Base-by-base conservation (phyloP, 2,329 filamentous ascomycete species). In the Bisporella sp. region DNA sequence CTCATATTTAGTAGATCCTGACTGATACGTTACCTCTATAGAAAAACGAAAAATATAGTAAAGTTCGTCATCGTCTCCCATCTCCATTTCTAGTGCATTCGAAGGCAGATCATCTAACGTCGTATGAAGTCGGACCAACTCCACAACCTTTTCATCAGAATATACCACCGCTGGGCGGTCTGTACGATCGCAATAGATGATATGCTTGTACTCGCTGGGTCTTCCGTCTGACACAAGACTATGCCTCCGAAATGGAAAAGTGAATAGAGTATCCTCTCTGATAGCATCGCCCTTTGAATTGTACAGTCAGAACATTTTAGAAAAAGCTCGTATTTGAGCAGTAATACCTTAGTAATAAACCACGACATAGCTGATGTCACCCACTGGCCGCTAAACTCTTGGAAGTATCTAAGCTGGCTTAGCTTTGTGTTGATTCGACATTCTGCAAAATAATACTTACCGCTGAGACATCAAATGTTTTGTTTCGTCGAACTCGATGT, bases 1-100 rank as follows among this genome's bases (percentile, higher is more conserved):
- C n/a, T n/a, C n/a, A n/a, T n/a, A n/a, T n/a, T n/a, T n/a, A n/a
- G n/a, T n/a, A n/a, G n/a, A n/a, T n/a, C n/a, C n/a, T n/a, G n/a
- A n/a, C n/a, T n/a, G 47, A 45, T 45, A 49, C n/a, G 47, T 49
- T 45, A 45, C 41, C 32, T 49, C 47, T 28, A 45, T 29, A 39
- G 4, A 28, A 42, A 4, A 45, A 4, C 8, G 4, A 12, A 49
- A 31, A 11, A 29, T 5, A 31, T 45, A 49, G 47, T 45, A 49
- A 6, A 45, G 5, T 29, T 31, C 30, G 11, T 44, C n/a, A 28
- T 45, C 41, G 7, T 49, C 40, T 40, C 47, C 41, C n/a, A 31
- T 6, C 21, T 45, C 21, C 13, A 45, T 45, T n/a, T 49, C 41
- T 5, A 49, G 32, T 5, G 47, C 47, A 44, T 49, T 35, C 31